Percentiles rank a stretch among this genome's conserved stretches.
phyloP scores from a whole-genome alignment of 148 eudicot genomes.

The Nepenthes mirabilis region DNA sequence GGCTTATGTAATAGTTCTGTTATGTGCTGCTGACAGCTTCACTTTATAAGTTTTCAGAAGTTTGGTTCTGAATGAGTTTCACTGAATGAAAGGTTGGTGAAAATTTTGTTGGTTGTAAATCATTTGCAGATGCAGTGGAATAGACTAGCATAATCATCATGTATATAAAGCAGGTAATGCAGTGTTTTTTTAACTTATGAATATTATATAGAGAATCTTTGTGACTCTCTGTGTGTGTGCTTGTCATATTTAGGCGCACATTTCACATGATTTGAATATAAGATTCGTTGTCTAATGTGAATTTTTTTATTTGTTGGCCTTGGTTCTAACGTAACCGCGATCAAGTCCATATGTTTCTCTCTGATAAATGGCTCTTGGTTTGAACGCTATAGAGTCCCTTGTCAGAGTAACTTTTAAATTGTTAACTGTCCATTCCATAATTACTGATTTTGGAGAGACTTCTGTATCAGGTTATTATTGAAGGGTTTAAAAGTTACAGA shows the following conservation, averaged over 20 bases:
- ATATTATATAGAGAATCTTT: neutral
- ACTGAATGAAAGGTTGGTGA: too few species aligned
- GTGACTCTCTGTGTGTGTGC: neutral
- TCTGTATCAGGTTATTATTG: slow-evolving; percentile 61
- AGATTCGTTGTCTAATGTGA: too few species aligned
- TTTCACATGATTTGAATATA: neutral
- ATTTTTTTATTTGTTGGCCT: too few species aligned
- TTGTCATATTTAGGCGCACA: neutral
- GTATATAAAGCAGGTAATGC: slow-evolving; percentile 65
- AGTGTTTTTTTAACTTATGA: neutral
- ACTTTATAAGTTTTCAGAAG: too few species aligned
- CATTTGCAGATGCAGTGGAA: slow-evolving; percentile 1
- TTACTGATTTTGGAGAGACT: slow-evolving; percentile 5
- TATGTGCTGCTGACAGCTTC: too few species aligned
- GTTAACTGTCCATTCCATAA: neutral
- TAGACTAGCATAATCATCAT: slow-evolving; percentile 21
- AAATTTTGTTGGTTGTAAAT: too few species aligned
- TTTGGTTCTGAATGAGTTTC: too few species aligned
- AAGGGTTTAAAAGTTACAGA: slow-evolving; percentile 95
- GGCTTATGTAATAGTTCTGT: too few species aligned
- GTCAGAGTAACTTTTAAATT: neutral
- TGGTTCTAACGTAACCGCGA: too few species aligned
- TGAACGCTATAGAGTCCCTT: too few species aligned
- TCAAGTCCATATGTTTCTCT: neutral
- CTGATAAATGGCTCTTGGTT: neutral